Evolutionary conservation across 2,329 filamentous ascomycete species (phyloP), one percentile per base, ranked within the genome.

Genomic region (Aspergillus hortae): DNA sequence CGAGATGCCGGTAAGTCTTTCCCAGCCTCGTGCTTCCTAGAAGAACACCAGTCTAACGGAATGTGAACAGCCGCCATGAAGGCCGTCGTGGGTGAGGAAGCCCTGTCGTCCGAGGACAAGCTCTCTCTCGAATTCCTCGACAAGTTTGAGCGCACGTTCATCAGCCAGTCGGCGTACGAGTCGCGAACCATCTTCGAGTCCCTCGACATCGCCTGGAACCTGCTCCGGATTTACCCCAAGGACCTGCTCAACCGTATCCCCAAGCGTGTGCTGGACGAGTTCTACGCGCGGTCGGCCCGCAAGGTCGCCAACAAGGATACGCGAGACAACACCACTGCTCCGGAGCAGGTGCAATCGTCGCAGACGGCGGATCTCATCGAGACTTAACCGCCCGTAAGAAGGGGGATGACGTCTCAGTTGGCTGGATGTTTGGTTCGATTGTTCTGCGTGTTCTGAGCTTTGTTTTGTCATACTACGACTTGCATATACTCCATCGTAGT

Each of bases 51-150:
- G 50, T 23, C 36, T 23, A 11, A 11, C 14, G n/a, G 19, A 32
- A 45, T 11, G 23, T 42, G 15, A 21, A 61, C 46, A 74, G 92
- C 95, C 35, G 88, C 91, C 71, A 99, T 99, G 94, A 99, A 97
- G 80, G 94, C 94, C 56, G 94, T 99, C 73, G 94, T 99, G 54
- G 94, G 94, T 77, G 95, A 99, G 77, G 94, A 99, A 74, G 94
- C 94, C 32, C 76, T 99, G 68, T 96, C 91, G 25, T 83, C 89
- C 49, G 94, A 99, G 77, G 94, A 99, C 78, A 97, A 97, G 80
- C 84, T 97, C 53, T 96, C 92, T 7, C 84, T 99, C 35, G 94
- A 99, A 74, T 99, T 99, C 80, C 78, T 99, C 64, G 92, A 97
- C 70, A 97, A 97, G 77, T 99, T 99, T 69, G 94, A 99, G 79